These are phyloP conservation scores for Neurospora crassa DNA, from an alignment of 2,329 filamentous ascomycete genomes.

Conservation along the genomic window DNA sequence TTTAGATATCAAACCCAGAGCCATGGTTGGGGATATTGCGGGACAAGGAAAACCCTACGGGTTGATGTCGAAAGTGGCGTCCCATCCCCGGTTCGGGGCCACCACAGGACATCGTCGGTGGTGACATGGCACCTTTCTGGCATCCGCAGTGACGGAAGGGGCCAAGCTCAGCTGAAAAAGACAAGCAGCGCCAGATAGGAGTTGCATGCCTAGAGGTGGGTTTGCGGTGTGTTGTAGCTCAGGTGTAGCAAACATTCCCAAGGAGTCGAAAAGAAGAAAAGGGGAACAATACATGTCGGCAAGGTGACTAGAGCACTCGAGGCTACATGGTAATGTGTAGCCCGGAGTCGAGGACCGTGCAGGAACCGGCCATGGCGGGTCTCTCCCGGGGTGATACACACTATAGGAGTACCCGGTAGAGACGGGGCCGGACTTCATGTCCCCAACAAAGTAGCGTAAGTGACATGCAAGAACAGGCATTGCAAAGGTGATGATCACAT, in stretches of 20 bases:
- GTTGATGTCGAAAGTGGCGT: not conserved
- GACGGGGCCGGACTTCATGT: not conserved
- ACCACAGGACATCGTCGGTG: not conserved
- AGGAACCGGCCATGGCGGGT: not conserved
- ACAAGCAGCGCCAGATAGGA: not conserved
- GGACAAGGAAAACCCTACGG: not conserved
- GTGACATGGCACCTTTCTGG: not conserved
- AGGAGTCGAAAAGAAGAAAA: not conserved
- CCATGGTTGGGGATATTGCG: not conserved
- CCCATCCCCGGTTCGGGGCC: not conserved
- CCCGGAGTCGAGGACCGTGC: not conserved
- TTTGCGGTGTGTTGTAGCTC: not conserved
- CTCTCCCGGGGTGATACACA: not conserved
- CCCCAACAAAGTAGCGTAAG: not conserved
- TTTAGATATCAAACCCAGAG: not conserved
- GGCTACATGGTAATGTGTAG: not conserved
- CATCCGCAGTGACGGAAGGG: not conserved
- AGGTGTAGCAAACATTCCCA: not conserved
- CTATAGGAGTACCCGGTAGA: not conserved
- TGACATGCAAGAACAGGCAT: not conserved
- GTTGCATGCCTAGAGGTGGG: not conserved
- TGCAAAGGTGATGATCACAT: not conserved
- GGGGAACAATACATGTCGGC: not conserved
- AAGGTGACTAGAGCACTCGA: not conserved
- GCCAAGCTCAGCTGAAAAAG: not conserved